phyloP scores from a whole-genome alignment of 345 rosid species.

The Salix arbutifolia region DNA sequence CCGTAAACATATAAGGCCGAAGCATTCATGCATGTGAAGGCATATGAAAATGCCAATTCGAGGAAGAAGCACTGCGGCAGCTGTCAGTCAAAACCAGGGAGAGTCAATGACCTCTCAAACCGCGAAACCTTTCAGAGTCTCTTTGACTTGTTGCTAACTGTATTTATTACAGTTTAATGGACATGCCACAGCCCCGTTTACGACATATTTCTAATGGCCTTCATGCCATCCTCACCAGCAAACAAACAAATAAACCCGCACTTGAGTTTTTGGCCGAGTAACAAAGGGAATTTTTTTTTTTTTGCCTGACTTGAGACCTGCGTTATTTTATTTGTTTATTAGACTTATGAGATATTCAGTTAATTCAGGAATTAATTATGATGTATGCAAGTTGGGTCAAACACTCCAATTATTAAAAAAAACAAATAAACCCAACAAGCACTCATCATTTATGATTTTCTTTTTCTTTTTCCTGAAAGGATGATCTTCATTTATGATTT shows the following conservation, averaged over 20 bases:
- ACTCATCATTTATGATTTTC: neutral
- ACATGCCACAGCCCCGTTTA: neutral
- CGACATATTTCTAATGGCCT: no score
- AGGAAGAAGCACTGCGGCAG: neutral
- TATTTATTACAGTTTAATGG: conserved; percentile 17
- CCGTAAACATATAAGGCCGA: neutral
- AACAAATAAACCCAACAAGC: neutral
- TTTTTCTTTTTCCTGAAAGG: neutral
- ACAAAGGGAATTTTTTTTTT: no score
- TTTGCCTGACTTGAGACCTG: no score
- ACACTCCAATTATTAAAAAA: no score
- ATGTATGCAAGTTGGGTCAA: no score
- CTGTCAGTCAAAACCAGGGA: neutral
- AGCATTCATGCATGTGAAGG: neutral
- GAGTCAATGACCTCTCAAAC: conserved; percentile 1
- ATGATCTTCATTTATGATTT: neutral
- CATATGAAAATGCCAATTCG: neutral
- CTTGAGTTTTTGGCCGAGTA: no score
- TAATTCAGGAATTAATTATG: no score
- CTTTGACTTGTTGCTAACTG: conserved; percentile 17
- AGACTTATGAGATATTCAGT: no score
- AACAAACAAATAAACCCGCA: neutral
- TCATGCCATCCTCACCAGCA: neutral
- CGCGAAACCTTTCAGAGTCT: neutral
- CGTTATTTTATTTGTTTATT: no score